phyloP scores from a whole-genome alignment of 495 filamentous ascomycete genomes.

The Aspergillus haitiensis region DNA sequence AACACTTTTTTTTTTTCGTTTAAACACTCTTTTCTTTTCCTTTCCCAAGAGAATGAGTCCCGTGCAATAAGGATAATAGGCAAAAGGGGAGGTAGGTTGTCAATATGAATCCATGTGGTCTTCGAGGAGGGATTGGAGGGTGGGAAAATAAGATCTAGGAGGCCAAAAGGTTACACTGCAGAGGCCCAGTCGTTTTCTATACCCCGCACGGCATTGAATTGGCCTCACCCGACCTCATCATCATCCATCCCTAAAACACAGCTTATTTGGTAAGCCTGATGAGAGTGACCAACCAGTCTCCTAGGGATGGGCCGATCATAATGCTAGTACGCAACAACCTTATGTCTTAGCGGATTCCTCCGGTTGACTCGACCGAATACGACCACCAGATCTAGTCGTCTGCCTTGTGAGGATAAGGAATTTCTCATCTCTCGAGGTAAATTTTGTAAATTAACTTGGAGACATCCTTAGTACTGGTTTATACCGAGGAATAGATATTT shows the following conservation, averaged over 20 bases:
- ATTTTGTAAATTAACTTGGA: too few species aligned
- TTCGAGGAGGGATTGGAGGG: constrained; percentile 2
- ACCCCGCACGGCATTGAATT: constrained; percentile 1
- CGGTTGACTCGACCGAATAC: too few species aligned
- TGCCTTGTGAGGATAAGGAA: too few species aligned
- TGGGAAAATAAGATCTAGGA: constrained; percentile 6
- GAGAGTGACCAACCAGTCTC: constrained; percentile 10
- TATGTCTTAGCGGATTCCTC: too few species aligned
- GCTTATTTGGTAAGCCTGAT: background rate
- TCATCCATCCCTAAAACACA: constrained; percentile 9
- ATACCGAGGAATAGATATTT: too few species aligned
- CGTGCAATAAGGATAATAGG: too few species aligned
- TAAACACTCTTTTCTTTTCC: too few species aligned
- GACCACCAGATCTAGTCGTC: too few species aligned
- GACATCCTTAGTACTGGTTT: too few species aligned
- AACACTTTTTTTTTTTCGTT: background rate
- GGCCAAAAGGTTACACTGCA: constrained; percentile 12
- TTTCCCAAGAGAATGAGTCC: too few species aligned
- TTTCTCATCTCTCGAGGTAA: too few species aligned
- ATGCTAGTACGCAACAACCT: too few species aligned
- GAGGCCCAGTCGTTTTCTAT: constrained; percentile 1
- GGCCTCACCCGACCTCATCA: constrained; percentile 24
- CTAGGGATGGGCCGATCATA: background rate
- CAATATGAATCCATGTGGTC: constrained; percentile 4
- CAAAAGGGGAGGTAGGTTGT: background rate